A percentile compares a stretch with the other conserved stretches of the same genome.
Evolutionary conservation across 2,329 filamentous ascomycete species (phyloP).

Genomic region (Botrytis fragariae): DNA sequence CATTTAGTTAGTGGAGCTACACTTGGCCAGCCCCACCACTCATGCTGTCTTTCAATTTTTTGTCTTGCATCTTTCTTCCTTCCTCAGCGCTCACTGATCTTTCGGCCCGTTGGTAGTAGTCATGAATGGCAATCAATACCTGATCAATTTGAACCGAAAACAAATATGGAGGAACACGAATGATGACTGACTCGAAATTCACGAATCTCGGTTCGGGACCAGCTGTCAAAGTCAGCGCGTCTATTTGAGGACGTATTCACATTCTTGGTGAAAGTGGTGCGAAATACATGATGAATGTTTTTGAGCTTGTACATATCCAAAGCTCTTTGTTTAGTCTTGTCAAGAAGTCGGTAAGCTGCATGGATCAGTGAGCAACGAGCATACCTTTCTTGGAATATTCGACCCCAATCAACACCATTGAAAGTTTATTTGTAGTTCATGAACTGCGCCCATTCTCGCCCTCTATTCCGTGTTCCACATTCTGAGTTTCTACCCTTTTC

Average conservation of each 20-base stretch:
- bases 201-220: background rate
- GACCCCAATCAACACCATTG: background rate
- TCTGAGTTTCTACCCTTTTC: background rate
- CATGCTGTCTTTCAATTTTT: background rate
- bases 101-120: background rate
- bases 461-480: background rate
- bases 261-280: background rate
- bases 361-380: background rate
- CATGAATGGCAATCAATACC: background rate
- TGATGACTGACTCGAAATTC: background rate
- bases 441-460: background rate
- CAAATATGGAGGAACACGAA: background rate
- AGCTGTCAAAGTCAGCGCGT: background rate
- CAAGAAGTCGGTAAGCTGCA: background rate
- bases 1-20: background rate
- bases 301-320: background rate
- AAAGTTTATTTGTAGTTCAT: background rate
- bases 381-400: background rate
- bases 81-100: background rate
- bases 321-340: background rate
- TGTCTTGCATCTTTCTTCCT: background rate
- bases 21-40: background rate
- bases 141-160: background rate
- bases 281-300: background rate
- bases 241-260: background rate